These are phyloP conservation scores for Moniliella sp. DNA, from an alignment of 1,284 basidiomycete genomes.

Conservation along the genomic window DNA sequence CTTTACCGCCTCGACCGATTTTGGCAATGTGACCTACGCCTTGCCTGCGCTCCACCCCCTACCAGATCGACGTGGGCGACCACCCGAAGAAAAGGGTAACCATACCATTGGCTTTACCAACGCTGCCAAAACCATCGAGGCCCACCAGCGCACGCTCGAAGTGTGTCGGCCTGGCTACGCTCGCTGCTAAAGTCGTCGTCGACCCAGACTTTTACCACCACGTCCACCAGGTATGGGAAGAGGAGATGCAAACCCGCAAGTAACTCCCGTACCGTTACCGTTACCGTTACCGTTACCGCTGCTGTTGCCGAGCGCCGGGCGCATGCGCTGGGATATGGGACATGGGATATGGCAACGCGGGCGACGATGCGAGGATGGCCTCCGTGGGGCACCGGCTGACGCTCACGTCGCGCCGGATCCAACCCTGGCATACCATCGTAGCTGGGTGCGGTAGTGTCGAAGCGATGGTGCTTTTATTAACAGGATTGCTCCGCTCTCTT, in stretches of 20 bases:
- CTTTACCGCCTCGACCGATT: constrained; percentile 26
- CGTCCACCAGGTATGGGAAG: constrained; percentile 8
- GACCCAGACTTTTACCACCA: constrained; percentile 29
- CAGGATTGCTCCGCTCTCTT: too few relatives aligned
- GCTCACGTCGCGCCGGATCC: too few relatives aligned
- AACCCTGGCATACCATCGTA: too few relatives aligned
- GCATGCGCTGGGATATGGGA: too few relatives aligned
- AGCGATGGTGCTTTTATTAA: too few relatives aligned
- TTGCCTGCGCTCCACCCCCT: constrained; percentile 31
- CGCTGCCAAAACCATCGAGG: constrained; percentile 16
- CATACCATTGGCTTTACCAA: constrained; percentile 26
- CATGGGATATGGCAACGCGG: too few relatives aligned
- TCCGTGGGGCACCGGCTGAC: too few relatives aligned
- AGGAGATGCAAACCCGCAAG: constrained; percentile 6
- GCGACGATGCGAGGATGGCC: too few relatives aligned
- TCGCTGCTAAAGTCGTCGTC: constrained; percentile 26
- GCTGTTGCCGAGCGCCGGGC: too few relatives aligned
- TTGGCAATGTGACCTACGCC: constrained; percentile 33
- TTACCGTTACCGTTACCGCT: too few relatives aligned
- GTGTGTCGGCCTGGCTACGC: constrained; percentile 30
- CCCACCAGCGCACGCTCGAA: constrained; percentile 26
- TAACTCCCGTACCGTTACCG: too few relatives aligned
- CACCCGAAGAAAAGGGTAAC: constrained; percentile 21
- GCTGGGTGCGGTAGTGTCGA: too few relatives aligned
- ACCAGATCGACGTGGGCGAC: constrained; percentile 27